Evolutionary conservation across 352 stramenopile genomes (phyloP), one percentile per base, ranked within the genome.

Genomic region (Peronospora belbahrii): DNA sequence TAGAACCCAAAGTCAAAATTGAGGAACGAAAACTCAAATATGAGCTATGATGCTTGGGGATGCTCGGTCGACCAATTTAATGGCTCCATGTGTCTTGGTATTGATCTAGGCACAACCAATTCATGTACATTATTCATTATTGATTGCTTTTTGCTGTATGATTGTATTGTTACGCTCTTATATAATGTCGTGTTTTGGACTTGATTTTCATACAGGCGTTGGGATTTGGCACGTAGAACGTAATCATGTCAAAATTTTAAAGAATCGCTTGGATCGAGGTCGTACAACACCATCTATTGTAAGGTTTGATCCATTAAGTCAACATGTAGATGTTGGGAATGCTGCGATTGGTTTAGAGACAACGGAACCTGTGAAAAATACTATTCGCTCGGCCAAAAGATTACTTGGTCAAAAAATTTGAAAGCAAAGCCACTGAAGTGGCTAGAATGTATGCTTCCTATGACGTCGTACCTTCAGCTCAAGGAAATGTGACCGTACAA

Each of bases 101-200:
- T 99, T 64, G 97, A 99, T 80, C 80, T 99, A 48, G 97, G 97
- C 63, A 99, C 97, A 6, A 99, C 97, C 18, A 99, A 99, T 78
- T 99, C 94, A 13, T 99, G 97, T 90, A 59, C 58, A 59, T 10
- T n/a, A n/a, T n/a, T n/a, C n/a, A n/a, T n/a, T n/a, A n/a, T n/a
- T n/a, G n/a, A n/a, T n/a, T n/a, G n/a, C n/a, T n/a, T n/a, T n/a
- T n/a, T n/a, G n/a, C n/a, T n/a, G n/a, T 38, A 3, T 42, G 17
- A 10, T 33, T 3, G 4, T 22, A 19, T 19, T 13, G 7, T 4
- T 40, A 23, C 0, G 0, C 14, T 44, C 2, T 22, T 14, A 6
- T 34, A 9, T 24, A 2, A n/a, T 27, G 34, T 18, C 0, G 18
- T 36, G n/a, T 46, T 15, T 46, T 46, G 23, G 25, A n/a, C n/a